Conservation (phyloP, 805 yeast species). For the Sungouiozyma ichnusensis region DNA sequence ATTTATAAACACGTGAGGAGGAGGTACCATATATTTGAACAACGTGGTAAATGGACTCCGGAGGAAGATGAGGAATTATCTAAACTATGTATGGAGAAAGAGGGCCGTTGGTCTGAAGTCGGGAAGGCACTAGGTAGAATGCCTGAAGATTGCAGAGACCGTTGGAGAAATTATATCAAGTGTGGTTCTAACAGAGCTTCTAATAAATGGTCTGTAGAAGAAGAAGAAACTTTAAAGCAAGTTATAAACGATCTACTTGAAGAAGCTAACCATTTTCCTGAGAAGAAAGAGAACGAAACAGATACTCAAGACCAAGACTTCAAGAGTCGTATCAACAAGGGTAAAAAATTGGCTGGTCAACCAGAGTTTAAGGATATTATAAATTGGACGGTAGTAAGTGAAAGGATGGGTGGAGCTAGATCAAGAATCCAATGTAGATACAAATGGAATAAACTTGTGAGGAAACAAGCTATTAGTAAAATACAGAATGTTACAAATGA, state of each 20-base stretch:
- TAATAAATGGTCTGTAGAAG: slow-evolving; percentile 71
- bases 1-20: slow-evolving; percentile 89
- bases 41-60: slow-evolving; percentile 82
- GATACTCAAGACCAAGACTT: slow-evolving; percentile 12
- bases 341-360: slow-evolving; percentile 15
- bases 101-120: slow-evolving; percentile 81
- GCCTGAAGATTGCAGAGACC: slow-evolving; percentile 97
- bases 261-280: slow-evolving; percentile 19
- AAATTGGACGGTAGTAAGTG: slow-evolving; percentile 90
- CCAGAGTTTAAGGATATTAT: slow-evolving; percentile 35
- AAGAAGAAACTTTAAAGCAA: slow-evolving; percentile 51
- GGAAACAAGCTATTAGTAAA: slow-evolving; percentile 41
- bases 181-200: slow-evolving; percentile 71
- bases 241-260: slow-evolving; percentile 42
- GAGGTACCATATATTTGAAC: slow-evolving; percentile 76
- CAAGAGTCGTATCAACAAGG: slow-evolving; percentile 11
- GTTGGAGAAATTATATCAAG: slow-evolving; percentile 92
- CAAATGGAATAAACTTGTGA: slow-evolving; percentile 80
- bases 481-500: slow-evolving; percentile 34
- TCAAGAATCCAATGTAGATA: slow-evolving; percentile 92
- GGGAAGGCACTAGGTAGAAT: slow-evolving; percentile 75
- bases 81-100: slow-evolving; percentile 51
- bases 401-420: slow-evolving; percentile 77
- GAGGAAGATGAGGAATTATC: slow-evolving; percentile 68
- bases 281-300: slow-evolving; percentile 10